Evolutionary conservation across 345 rosid species (phyloP), one percentile per base, ranked within the genome.

Genomic region (Passiflora organensis): DNA sequence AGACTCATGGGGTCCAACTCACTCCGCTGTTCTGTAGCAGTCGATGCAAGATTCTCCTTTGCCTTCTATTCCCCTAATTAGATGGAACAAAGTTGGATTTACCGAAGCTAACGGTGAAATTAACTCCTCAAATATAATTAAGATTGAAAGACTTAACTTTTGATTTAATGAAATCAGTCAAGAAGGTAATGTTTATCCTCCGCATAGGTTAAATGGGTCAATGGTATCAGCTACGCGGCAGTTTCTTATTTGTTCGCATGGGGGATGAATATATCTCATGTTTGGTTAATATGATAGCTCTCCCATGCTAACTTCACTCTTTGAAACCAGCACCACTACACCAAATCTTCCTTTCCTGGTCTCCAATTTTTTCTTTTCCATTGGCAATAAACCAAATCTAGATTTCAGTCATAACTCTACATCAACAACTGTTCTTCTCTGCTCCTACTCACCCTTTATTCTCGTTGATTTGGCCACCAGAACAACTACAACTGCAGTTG

Each of bases 401-500:
- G 5, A 23, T 53, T 17, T 11, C 28, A 0, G 10, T 49, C 42
- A 22, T 22, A 47, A n/a, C 22, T 2, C 48, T 24, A 18, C 10
- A 34, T 15, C 20, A 22, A 44, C 44, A 59, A 44, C 69, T 62
- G 51, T 57, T 53, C 15, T 56, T 42, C 38, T 47, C 53, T 67
- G 48, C 41, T 14, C 46, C 43, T 63, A 50, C 60, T 25, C 54
- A 49, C 14, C 24, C 32, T 47, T 73, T 17, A 32, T 56, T 48
- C 59, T 48, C 45, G 1, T 49, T 58, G 72, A 58, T 89, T 82
- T 64, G 91, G 81, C 86, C 50, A 84, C 81, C 87, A 49, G 71
- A 80, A 80, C 88, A 80, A 69, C 80, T 63, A 21, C 62, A 67
- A 62, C 77, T 72, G 69, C 69, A 79, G 84, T 80, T 56, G 91